Evolutionary conservation across 2,329 filamentous ascomycete species (phyloP), one percentile per base, ranked within the genome.

Genomic region (Verticillium isaacii): DNA sequence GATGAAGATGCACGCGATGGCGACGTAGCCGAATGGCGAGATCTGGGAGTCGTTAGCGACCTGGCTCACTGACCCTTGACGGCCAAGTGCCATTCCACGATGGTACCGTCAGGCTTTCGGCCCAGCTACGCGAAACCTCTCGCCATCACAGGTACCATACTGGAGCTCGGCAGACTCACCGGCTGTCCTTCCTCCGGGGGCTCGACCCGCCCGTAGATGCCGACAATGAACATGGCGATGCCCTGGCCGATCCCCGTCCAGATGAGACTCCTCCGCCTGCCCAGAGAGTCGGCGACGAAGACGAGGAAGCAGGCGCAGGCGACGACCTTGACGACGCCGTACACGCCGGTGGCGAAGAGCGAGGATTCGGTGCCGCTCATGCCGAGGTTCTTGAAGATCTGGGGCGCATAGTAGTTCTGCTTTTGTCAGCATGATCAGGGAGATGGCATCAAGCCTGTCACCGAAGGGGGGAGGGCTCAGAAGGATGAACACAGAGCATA

Each of bases 321-420:
- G 11, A 80, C 74, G 74, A 89, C 86, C 73, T 92, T 92, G 61
- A 90, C 84, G 60, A 91, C 82, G 32, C 89, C 89, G 70, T 91
- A 92, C 66, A 92, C 83, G 50, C 89, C 89, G 0, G 89, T 91
- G 5, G 89, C 88, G 71, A 92, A 90, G 29, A 92, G 83, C 19
- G 83, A 85, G 50, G 83, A 80, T 45, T 81, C 72, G 6, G 82
- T 86, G 14, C 78, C 77, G 29, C 71, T 73, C 67, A 92, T 80
- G 19, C 89, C 89, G 2, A 91, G 78, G 66, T 85, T 81, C 55
- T 77, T 75, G 76, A 92, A 92, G 67, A 92, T 91, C 61, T 84
- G 82, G 0, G 89, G 89, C 0, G 87, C 85, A 68, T 89, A 90
- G 76, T 89, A 89, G 72, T 89, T 85, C 70, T 76, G 61, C 9